phyloP scores from a whole-genome alignment of 2,329 filamentous ascomycete genomes.

The Teratosphaeriaceae sp. region DNA sequence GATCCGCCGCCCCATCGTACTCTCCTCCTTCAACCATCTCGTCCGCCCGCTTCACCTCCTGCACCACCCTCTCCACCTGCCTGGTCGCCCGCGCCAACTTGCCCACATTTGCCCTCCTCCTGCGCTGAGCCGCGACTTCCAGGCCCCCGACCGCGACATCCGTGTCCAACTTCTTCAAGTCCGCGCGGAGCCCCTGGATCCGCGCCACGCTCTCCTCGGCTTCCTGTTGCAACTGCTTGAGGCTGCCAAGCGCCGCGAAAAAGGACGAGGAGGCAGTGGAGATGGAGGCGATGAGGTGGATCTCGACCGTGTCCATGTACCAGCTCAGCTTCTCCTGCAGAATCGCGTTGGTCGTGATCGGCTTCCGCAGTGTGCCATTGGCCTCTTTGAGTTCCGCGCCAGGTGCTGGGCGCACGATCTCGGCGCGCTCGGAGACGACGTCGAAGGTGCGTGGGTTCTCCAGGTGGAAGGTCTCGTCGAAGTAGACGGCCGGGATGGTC shows the following conservation, averaged over 20 bases:
- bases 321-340: conserved; percentile 96
- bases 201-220: conserved; percentile 83
- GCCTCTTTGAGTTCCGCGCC: conserved; percentile 45
- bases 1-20: conserved; percentile 70
- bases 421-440: conserved; percentile 89
- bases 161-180: conserved; percentile 72
- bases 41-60: conserved; percentile 70
- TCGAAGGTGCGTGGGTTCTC: conserved; percentile 97
- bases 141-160: conserved; percentile 82
- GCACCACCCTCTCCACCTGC: conserved; percentile 73
- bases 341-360: conserved; percentile 91
- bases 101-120: conserved; percentile 74
- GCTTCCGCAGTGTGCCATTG: conserved; percentile 63
- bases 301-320: conserved; percentile 99
- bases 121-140: conserved; percentile 75
- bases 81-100: conserved; percentile 75
- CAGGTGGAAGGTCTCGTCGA: conserved; percentile 88
- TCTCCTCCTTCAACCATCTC: conserved; percentile 75
- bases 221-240: conserved; percentile 86
- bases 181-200: conserved; percentile 73
- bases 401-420: conserved; percentile 71
- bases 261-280: conserved; percentile 94
- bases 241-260: conserved; percentile 84
- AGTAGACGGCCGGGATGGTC: conserved; percentile 89
- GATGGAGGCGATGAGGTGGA: conserved; percentile 93